phyloP scores from a whole-genome alignment of 208 protist species.

The Tritrichomonas musculus region DNA sequence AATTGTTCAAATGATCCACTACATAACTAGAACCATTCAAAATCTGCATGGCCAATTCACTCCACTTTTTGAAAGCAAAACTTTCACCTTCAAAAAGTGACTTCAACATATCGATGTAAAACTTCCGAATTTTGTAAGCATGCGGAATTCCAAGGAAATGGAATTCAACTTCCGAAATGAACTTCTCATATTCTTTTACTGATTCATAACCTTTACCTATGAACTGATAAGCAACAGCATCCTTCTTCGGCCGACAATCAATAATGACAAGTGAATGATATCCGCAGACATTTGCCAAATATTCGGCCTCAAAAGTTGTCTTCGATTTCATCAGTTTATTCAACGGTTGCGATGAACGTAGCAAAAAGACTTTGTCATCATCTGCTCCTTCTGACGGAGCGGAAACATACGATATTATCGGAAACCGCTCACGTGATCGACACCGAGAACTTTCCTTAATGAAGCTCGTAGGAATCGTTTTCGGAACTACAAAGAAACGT shows the following conservation, averaged over 20 bases:
- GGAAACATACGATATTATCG: not conserved
- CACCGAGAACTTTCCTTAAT: not conserved
- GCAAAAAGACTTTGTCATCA: not conserved
- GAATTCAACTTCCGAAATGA: not conserved
- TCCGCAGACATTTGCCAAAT: not conserved
- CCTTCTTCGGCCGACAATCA: constrained; percentile 34
- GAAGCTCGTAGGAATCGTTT: not conserved
- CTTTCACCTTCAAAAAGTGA: not conserved
- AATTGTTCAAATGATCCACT: not conserved
- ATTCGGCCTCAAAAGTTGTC: not conserved
- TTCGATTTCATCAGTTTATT: not conserved
- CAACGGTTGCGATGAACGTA: not conserved
- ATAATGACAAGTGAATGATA: not conserved
- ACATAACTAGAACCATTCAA: not conserved
- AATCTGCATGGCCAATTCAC: not conserved
- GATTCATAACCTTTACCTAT: constrained; percentile 35
- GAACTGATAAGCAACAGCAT: constrained; percentile 33
- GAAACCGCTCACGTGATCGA: not conserved
- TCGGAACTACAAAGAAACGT: not conserved
- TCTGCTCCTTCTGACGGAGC: too few species aligned
- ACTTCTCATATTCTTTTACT: not conserved
- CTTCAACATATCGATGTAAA: not conserved
- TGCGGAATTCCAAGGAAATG: constrained; percentile 35
- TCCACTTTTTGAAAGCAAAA: not conserved
- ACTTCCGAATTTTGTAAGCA: constrained; percentile 33